Conservation (phyloP, 75 land plant species). For the Pinus tabuliformis region DNA sequence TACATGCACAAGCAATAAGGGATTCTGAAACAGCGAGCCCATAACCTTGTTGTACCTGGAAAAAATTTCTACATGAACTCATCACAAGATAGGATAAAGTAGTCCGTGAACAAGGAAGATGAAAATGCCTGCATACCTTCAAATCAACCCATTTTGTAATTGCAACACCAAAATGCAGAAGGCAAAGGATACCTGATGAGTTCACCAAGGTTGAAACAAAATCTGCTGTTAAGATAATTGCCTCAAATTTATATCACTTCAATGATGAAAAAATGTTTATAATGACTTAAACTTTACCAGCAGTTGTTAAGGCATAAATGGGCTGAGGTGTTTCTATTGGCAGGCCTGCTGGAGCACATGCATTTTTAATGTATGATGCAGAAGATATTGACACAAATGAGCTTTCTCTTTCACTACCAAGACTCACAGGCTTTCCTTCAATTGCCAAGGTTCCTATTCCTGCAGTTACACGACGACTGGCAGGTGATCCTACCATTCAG, state of each 20-base stretch:
- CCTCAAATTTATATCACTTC: not conserved
- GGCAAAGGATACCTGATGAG: constrained; percentile 50
- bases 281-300: constrained; percentile 29
- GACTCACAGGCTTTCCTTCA: constrained; percentile 49
- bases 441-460: constrained; percentile 23
- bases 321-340: constrained; percentile 32
- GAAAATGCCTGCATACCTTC: constrained; percentile 35
- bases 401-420: constrained; percentile 47
- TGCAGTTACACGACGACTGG: constrained; percentile 26
- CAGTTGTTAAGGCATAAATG: constrained; percentile 64
- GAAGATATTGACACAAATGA: constrained; percentile 58
- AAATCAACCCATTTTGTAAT: constrained; percentile 66
- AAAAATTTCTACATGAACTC: not conserved
- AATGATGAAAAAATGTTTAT: not conserved
- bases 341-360: not conserved
- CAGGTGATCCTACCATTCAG: constrained; percentile 43
- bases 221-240: not conserved
- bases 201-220: not conserved
- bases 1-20: constrained; percentile 74
- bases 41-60: constrained; percentile 63
- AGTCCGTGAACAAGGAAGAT: not conserved
- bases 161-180: constrained; percentile 48
- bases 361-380: constrained; percentile 14
- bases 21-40: constrained; percentile 50
- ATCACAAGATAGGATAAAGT: not conserved